phyloP scores from a whole-genome alignment of 2,329 filamentous ascomycete species.

The Neurospora sp. region DNA sequence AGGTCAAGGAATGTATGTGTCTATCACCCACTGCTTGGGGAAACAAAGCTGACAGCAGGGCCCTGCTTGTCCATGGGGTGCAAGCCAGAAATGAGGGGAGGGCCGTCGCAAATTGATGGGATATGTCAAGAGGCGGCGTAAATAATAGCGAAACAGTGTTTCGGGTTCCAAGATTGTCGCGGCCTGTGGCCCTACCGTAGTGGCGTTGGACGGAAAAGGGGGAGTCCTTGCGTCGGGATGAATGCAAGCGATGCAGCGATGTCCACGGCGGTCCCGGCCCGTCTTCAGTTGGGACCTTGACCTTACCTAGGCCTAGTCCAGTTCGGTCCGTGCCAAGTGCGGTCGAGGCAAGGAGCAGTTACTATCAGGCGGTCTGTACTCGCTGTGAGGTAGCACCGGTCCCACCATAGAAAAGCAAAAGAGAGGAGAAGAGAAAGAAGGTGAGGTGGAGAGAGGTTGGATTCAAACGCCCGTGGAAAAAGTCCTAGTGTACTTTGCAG shows the following conservation, averaged over 20 bases:
- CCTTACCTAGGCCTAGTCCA: neutral
- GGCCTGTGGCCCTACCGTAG: neutral
- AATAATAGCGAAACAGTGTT: neutral
- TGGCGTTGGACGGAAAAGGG: neutral
- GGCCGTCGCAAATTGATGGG: constrained; percentile 1
- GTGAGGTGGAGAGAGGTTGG: neutral
- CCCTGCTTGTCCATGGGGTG: constrained; percentile 8
- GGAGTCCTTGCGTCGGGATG: neutral
- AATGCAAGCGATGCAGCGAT: neutral
- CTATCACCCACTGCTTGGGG: constrained; percentile 7
- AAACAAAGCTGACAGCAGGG: constrained; percentile 2
- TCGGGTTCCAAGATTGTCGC: neutral
- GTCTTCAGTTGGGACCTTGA: neutral
- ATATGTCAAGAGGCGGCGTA: neutral
- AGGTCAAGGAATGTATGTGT: neutral
- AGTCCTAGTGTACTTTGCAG: neutral
- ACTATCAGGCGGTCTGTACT: neutral
- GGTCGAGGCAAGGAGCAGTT: neutral
- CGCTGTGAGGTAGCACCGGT: neutral
- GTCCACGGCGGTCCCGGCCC: neutral
- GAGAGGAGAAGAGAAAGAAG: neutral
- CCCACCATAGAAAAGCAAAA: neutral
- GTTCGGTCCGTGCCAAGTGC: neutral
- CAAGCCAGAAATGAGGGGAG: neutral
- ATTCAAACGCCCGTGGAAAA: neutral